phyloP scores from a whole-genome alignment of 2,329 filamentous ascomycete species.

The Venturia asperata region DNA sequence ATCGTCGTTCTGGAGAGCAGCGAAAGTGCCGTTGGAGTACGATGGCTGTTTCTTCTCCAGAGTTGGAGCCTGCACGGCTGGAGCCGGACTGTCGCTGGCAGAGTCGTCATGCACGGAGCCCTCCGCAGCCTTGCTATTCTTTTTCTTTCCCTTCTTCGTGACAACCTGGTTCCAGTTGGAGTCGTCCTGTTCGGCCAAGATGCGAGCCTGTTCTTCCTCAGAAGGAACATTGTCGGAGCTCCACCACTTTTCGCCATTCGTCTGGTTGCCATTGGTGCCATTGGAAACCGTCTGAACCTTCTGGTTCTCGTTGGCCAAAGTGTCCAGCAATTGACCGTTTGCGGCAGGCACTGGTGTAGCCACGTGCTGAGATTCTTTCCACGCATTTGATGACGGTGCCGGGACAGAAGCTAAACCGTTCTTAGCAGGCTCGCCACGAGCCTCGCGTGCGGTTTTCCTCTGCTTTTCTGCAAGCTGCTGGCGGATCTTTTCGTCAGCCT shows the following conservation, averaged over 20 bases:
- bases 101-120: not conserved
- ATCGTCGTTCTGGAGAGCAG: conserved; percentile 1
- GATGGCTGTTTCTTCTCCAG: conserved; percentile 1
- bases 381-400: conserved; percentile 46
- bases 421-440: conserved; percentile 75
- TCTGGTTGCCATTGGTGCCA: conserved; percentile 35
- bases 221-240: conserved; percentile 43
- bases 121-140: not conserved
- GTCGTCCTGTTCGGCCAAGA: conserved; percentile 41
- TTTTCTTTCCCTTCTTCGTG: conserved; percentile 48
- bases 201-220: conserved; percentile 55
- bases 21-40: conserved; percentile 4
- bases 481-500: conserved; percentile 72
- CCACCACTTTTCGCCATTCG: conserved; percentile 33
- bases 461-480: conserved; percentile 74
- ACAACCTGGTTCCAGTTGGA: conserved; percentile 56
- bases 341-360: conserved; percentile 23
- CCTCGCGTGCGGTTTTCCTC: conserved; percentile 69
- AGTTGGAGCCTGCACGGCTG: not conserved
- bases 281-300: not conserved
- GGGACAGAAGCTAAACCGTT: conserved; percentile 56
- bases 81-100: conserved; percentile 2
- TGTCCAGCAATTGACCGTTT: conserved; percentile 39
- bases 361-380: conserved; percentile 37
- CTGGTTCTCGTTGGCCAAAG: conserved; percentile 41